These are phyloP conservation scores for Grifola frondosa DNA, from an alignment of 1,284 basidiomycete species.

Conservation along the genomic window DNA sequence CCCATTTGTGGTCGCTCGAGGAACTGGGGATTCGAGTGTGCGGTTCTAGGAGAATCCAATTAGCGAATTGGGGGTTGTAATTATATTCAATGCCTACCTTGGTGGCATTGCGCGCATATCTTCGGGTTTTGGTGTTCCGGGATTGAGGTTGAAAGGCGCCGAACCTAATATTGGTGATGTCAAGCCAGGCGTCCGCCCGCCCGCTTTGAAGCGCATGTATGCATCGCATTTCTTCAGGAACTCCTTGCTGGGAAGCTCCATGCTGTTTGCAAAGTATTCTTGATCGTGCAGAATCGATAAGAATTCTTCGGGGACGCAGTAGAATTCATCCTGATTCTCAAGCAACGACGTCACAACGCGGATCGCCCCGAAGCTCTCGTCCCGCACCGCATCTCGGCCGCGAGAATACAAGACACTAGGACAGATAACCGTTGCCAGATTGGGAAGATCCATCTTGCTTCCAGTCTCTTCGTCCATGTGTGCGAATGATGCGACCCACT, in stretches of 20 bases:
- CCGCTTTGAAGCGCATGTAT: constrained; percentile 57
- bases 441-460: constrained; percentile 97
- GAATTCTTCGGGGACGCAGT: constrained; percentile 86
- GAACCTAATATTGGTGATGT: constrained; percentile 36
- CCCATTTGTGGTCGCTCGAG: constrained; percentile 37
- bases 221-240: constrained; percentile 89
- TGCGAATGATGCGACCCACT: constrained; percentile 99
- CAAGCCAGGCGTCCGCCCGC: constrained; percentile 39
- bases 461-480: constrained; percentile 98
- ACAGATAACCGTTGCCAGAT: constrained; percentile 97
- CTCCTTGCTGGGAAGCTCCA: constrained; percentile 86
- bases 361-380: constrained; percentile 93
- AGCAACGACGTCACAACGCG: constrained; percentile 82
- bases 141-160: constrained; percentile 30
- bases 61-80: background rate
- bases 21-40: constrained; percentile 30
- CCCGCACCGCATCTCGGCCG: constrained; percentile 82
- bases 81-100: constrained; percentile 17
- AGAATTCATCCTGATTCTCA: constrained; percentile 94
- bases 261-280: constrained; percentile 78
- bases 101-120: constrained; percentile 31
- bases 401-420: constrained; percentile 93
- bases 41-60: constrained; percentile 14
- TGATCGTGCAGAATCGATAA: constrained; percentile 80
- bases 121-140: constrained; percentile 25